Evolutionary conservation across 2,329 filamentous ascomycete species (phyloP).

Genomic region (Kalmusia sp.): DNA sequence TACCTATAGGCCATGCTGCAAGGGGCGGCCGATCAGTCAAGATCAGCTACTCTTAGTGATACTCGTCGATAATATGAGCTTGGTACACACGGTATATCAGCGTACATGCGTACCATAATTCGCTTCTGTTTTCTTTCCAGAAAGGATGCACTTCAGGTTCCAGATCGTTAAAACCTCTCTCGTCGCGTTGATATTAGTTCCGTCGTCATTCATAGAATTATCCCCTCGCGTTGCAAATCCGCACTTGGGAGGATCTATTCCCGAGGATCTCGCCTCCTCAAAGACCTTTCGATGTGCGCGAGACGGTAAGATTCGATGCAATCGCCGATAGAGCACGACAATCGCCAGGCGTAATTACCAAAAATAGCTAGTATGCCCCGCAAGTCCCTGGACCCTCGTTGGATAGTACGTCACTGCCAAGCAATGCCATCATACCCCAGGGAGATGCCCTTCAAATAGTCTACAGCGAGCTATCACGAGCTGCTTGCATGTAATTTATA

Average conservation of each 20-base stretch:
- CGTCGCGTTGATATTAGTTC: no score
- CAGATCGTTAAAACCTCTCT: no score
- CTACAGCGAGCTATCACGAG: not conserved
- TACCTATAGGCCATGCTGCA: not conserved
- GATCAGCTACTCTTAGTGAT: no score
- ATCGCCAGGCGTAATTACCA: slow-evolving; percentile 1
- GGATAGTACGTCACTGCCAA: slow-evolving; percentile 38
- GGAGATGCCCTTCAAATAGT: slow-evolving; percentile 4
- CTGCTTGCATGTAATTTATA: not conserved
- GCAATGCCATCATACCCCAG: slow-evolving; percentile 29
- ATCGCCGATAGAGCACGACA: slow-evolving; percentile 25
- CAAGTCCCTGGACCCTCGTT: slow-evolving; percentile 3
- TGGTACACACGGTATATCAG: no score
- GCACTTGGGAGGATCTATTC: not conserved
- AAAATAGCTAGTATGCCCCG: slow-evolving; percentile 10
- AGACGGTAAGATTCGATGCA: slow-evolving; percentile 9
- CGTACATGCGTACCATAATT: no score
- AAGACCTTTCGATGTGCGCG: not conserved
- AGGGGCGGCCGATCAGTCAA: not conserved
- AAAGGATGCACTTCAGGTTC: no score
- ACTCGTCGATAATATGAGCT: not conserved
- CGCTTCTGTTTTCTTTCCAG: no score
- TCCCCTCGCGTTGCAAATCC: no score
- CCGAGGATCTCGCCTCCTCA: not conserved
- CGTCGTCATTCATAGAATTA: no score